Base-by-base conservation (phyloP, 2,329 filamentous ascomycete species). In the Botrytis galanthina region DNA sequence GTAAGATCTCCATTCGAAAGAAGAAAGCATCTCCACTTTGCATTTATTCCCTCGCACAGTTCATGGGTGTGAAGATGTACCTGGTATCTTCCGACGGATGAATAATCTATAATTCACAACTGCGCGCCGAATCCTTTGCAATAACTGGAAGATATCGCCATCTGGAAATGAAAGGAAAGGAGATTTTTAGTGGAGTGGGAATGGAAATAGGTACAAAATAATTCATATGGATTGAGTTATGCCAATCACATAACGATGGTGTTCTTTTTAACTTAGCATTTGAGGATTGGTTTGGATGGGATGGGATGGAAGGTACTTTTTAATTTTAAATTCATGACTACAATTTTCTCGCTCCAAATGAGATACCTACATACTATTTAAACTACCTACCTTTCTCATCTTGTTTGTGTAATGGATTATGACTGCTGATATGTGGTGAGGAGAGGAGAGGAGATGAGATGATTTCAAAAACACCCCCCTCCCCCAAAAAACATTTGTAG, bases 1-100 rank as follows among this genome's bases (percentile, higher is more conserved):
- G 79, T 81, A 81, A 81, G 77, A 77, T 74, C 74, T 35, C 62
- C 7, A 63, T 14, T 16, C 51, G 20, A n/a, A 35, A 51, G 48
- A 51, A n/a, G 32, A 4, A 12, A 32, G 39, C 1, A 20, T 54
- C n/a, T 29, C 9, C 46, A 29, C 26, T 4, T 29, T 68, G 64
- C 46, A 54, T 42, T 26, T 68, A 1, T 35, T 2, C 7, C 39
- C 37, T 18, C 32, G 46, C 46, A 39, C 29, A n/a, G 4, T 63
- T 18, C 68, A 42, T 48, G 62, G 32, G 10, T 39, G 35, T 59
- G 42, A 63, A 46, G 29, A 35, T n/a, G 63, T n/a, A 48, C 46
- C 20, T 48, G 4, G 20, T 48, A 62, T 48, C 57, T 62, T 48
- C 68, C 9, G 8, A 3, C 9, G 18, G 29, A 29, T 35, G 8